A percentile compares a stretch with the other conserved stretches of the same genome.
phyloP scores from a whole-genome alignment of 1,139 yeast genomes.

The Yamadazyma friedrichii region DNA sequence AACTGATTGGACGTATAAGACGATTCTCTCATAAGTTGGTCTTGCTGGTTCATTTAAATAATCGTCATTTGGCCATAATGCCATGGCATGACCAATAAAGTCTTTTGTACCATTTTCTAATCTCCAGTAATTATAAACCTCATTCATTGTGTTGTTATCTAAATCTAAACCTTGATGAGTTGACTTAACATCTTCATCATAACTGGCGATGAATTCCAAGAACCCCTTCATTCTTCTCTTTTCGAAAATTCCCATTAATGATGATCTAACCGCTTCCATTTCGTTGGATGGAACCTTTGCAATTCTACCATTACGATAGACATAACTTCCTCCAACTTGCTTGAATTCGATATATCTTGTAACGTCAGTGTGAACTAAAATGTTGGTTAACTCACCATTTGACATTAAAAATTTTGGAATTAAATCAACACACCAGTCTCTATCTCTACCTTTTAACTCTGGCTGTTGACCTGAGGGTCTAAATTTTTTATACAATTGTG shows the following conservation, averaged over 20 bases:
- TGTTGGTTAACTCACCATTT: conserved; percentile 94
- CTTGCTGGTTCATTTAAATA: conserved; percentile 88
- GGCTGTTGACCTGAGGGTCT: conserved; percentile 70
- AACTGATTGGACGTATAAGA: conserved; percentile 84
- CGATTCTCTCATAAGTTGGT: conserved; percentile 84
- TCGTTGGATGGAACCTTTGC: conserved; percentile 95
- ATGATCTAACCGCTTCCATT: conserved; percentile 84
- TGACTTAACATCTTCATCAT: conserved; percentile 71
- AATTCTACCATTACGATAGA: conserved; percentile 84
- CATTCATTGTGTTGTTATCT: conserved; percentile 90
- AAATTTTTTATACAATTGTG: conserved; percentile 66
- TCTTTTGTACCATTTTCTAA: conserved; percentile 92
- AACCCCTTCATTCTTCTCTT: conserved; percentile 93
- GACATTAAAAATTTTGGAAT: conserved; percentile 98
- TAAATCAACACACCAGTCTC: conserved; percentile 98
- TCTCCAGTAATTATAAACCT: conserved; percentile 84
- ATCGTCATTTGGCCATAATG: conserved; percentile 91
- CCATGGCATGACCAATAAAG: conserved; percentile 98
- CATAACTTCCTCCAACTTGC: conserved; percentile 93
- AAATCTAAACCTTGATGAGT: conserved; percentile 88
- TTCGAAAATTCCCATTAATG: conserved; percentile 94
- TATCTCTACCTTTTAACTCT: conserved; percentile 79
- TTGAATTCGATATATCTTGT: conserved; percentile 95
- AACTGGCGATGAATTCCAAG: conserved; percentile 81
- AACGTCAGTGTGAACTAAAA: conserved; percentile 91